phyloP scores from a whole-genome alignment of 306 rosid genomes.

The Pterocarpus santalinus region DNA sequence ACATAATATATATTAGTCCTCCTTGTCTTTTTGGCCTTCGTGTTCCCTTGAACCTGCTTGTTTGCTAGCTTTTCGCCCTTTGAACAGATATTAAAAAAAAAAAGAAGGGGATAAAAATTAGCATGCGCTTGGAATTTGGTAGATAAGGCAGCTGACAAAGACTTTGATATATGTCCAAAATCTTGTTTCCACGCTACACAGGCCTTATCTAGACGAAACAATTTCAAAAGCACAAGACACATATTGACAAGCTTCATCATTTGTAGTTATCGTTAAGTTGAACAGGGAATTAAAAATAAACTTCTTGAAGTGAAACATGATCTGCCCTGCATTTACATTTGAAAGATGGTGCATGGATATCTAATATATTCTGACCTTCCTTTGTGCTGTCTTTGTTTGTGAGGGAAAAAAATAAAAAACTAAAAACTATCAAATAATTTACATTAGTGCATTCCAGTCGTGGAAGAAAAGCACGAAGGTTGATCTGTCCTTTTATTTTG shows the following conservation, averaged over 20 bases:
- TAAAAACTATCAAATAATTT: neutral
- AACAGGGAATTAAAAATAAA: constrained; percentile 28
- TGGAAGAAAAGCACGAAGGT: constrained; percentile 41
- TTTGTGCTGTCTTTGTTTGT: constrained; percentile 6
- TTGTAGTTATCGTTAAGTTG: constrained; percentile 57
- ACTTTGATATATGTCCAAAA: constrained; percentile 44
- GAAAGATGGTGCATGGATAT: neutral
- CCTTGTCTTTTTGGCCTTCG: constrained; percentile 55
- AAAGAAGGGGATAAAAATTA: neutral
- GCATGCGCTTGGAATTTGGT: constrained; percentile 47
- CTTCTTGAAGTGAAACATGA: constrained; percentile 29
- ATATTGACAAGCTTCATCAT: constrained; percentile 55
- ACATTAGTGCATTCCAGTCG: constrained; percentile 20
- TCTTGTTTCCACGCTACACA: constrained; percentile 19
- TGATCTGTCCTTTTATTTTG: neutral
- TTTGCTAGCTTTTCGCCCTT: constrained; percentile 42
- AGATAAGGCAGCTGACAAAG: constrained; percentile 57
- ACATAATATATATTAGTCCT: neutral
- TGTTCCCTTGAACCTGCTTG: constrained; percentile 46
- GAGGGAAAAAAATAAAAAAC: neutral
- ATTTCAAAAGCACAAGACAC: constrained; percentile 52
- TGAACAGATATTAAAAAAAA: neutral
- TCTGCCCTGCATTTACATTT: constrained; percentile 18
- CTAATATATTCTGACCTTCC: neutral
- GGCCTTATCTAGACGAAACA: constrained; percentile 45